Evolutionary conservation across 495 filamentous ascomycete species (phyloP).

Genomic region (Annulohypoxylon moriforme): DNA sequence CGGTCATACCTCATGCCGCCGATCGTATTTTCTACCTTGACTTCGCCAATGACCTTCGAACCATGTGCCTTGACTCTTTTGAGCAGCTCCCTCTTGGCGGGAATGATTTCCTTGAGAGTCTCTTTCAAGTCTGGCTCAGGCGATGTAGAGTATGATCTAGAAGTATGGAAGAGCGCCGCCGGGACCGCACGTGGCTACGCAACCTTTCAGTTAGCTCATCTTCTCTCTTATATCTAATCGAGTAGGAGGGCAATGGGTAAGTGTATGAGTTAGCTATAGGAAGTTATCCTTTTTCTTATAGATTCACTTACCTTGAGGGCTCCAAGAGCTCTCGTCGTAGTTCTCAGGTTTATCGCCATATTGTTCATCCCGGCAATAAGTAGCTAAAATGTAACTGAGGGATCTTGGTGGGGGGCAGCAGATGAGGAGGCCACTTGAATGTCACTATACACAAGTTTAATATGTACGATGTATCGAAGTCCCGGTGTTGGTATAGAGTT

Average conservation of each 20-base stretch:
- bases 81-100: constrained; percentile 89
- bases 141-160: constrained; percentile 72
- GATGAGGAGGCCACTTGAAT: not conserved
- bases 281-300: not conserved
- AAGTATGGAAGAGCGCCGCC: constrained; percentile 41
- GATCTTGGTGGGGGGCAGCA: not conserved
- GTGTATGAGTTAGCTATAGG: not conserved
- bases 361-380: constrained; percentile 4
- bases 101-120: constrained; percentile 83
- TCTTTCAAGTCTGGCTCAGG: constrained; percentile 89
- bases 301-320: constrained; percentile 63
- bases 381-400: not conserved
- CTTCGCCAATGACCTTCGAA: constrained; percentile 86
- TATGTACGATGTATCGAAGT: not conserved
- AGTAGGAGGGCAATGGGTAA: not conserved
- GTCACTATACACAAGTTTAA: not conserved
- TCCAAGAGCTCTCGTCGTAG: constrained; percentile 57
- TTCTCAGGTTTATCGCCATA: constrained; percentile 64
- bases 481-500: not conserved
- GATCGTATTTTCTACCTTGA: constrained; percentile 92
- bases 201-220: constrained; percentile 3
- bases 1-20: constrained; percentile 83
- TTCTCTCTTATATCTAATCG: not conserved
- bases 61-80: constrained; percentile 89
- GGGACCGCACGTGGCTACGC: constrained; percentile 51